Evolutionary conservation across 306 rosid genomes (phyloP).

Genomic region (Mimosa pudica): DNA sequence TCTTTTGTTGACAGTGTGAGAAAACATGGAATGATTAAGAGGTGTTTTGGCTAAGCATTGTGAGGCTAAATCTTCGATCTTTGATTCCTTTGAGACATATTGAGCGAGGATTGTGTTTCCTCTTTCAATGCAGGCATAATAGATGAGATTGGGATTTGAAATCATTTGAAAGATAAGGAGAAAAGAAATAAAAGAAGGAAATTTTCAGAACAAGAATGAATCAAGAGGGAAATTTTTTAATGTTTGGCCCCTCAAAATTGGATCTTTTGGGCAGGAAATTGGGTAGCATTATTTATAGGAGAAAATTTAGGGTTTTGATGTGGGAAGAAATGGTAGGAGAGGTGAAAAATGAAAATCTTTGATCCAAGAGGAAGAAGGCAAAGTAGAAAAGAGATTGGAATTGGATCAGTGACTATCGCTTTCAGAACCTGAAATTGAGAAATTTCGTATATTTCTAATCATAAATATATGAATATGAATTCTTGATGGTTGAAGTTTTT

Average conservation of each 20-base stretch:
- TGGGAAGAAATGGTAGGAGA: conserved; percentile 14
- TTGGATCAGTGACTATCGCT: neutral
- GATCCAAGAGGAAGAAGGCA: neutral
- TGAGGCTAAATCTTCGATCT: conserved; percentile 57
- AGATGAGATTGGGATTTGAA: conserved; percentile 60
- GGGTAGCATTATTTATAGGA: neutral
- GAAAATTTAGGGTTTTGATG: conserved; percentile 32
- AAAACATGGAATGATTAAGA: conserved; percentile 58
- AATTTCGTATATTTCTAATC: neutral
- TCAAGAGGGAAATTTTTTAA: neutral
- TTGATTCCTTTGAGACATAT: conserved; percentile 44
- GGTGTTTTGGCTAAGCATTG: conserved; percentile 70
- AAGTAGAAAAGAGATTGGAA: neutral
- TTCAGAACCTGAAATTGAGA: neutral
- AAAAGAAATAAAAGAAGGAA: neutral
- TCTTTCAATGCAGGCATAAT: conserved; percentile 77
- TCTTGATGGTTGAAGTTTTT: neutral
- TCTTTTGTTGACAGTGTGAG: conserved; percentile 63
- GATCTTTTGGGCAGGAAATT: conserved; percentile 2
- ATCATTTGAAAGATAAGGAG: conserved; percentile 41
- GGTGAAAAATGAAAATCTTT: neutral
- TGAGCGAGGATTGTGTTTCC: conserved; percentile 63
- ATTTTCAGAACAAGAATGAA: neutral
- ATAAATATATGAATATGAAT: neutral
- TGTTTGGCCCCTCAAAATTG: neutral